Base-by-base conservation (phyloP, 1,284 basidiomycete genomes). In the Trametes polyzona region DNA sequence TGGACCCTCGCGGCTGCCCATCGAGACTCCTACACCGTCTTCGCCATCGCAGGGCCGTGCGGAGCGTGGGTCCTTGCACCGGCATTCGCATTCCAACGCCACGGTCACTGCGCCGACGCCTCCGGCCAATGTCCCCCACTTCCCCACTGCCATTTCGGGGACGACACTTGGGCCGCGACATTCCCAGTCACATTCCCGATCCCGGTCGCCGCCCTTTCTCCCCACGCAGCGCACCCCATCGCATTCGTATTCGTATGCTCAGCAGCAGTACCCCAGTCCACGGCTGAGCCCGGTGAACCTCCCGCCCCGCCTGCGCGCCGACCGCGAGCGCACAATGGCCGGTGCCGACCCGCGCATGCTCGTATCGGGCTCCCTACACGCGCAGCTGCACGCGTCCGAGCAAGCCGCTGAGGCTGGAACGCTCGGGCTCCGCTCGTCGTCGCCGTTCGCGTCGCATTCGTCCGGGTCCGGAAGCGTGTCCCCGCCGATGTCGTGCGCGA, bases 1-100 rank as follows among this genome's bases (percentile, higher is more conserved):
- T 5, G 62, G 62, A 2, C 62, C 62, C 12, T 63, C 62, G 17
- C 52, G 57, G 27, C 27, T 58, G 8, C 47, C 53, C 30, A 27
- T 23, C 10, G 56, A 58, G 32, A 48, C 55, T 7, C 46, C 56
- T 11, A 30, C 16, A 8, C 37, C 62, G 1, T 39, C 54, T 7
- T 57, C 57, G 3, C 57, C 55, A 3, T 42, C 44, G 14, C 49
- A 46, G 2, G 42, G 36, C 9, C 51, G 52, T 16, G 49, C 30
- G 10, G 56, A 52, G 37, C 59, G 48, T 21, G 48, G 29, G 32
- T 57, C 52, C 30, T 61, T 59, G 30, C 72, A 72, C 52, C 61
- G 68, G 3, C 74, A 75, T 54, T 72, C 73, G 17, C 70, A 70
- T 46, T 70, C 72, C 41, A 73, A 68, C 52, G 73, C 74, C n/a